These are phyloP conservation scores for Aspergillus sp. DNA, from an alignment of 2,329 filamentous ascomycete genomes.

Conservation along the genomic window DNA sequence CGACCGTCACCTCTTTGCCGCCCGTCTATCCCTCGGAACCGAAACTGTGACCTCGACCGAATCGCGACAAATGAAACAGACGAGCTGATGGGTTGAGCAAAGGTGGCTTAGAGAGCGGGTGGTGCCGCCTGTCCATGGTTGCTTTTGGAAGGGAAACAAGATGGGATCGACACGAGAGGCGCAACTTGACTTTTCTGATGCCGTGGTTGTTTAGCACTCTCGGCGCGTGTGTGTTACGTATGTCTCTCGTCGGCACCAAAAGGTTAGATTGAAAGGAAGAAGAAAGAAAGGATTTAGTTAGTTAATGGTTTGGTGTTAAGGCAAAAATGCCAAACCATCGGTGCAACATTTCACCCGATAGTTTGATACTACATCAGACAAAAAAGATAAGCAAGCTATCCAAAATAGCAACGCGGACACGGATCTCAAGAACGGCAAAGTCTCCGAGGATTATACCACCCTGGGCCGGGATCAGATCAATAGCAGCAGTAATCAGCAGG, in stretches of 20 bases:
- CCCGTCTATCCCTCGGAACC: conserved; percentile 7
- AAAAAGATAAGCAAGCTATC: neutral
- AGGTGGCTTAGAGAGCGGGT: neutral
- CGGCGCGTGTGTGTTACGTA: neutral
- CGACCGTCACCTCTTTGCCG: conserved; percentile 9
- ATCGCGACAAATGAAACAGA: conserved; percentile 12
- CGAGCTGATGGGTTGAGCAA: neutral
- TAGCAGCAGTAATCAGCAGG: neutral
- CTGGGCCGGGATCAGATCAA: neutral
- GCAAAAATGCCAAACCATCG: neutral
- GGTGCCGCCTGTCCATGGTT: conserved; percentile 1
- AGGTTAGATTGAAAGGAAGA: too few relatives aligned
- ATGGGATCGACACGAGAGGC: neutral
- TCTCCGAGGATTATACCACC: neutral
- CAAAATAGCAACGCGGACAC: neutral
- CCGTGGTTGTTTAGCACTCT: neutral
- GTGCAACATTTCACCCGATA: neutral
- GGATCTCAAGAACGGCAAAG: neutral
- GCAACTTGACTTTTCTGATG: conserved; percentile 2
- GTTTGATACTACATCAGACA: too few relatives aligned
- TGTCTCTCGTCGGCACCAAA: neutral
- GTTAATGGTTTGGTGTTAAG: too few relatives aligned
- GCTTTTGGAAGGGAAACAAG: neutral
- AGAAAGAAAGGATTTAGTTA: too few relatives aligned
- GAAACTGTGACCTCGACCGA: conserved; percentile 2